Percentiles rank a stretch among this genome's conserved stretches.
These are phyloP conservation scores for Penicillium arizonense DNA, from an alignment of 495 filamentous ascomycete species.

Conservation along the genomic window DNA sequence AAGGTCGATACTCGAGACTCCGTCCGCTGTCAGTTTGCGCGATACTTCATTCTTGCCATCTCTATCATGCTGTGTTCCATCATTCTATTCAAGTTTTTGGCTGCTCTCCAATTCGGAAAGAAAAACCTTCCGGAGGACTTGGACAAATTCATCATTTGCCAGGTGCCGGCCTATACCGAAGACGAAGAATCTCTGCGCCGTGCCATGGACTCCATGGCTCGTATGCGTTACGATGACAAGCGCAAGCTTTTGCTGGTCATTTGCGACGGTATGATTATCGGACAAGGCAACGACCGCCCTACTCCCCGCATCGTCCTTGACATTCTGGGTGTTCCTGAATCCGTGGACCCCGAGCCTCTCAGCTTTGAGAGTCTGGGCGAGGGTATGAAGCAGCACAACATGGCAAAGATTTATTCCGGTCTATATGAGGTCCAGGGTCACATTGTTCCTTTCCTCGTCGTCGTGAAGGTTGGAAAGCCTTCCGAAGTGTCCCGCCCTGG, in stretches of 20 bases:
- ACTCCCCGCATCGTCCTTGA: slow-evolving; percentile 96
- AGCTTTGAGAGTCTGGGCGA: slow-evolving; percentile 97
- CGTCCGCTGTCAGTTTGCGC: slow-evolving; percentile 77
- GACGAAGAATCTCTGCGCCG: slow-evolving; percentile 95
- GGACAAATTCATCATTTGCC: slow-evolving; percentile 98
- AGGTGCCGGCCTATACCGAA: slow-evolving; percentile 97
- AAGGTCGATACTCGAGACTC: slow-evolving; percentile 92
- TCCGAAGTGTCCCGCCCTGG: slow-evolving; percentile 95
- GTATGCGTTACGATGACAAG: slow-evolving; percentile 98
- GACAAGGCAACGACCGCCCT: slow-evolving; percentile 93
- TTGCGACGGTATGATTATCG: slow-evolving; percentile 81
- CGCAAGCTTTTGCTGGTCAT: slow-evolving; percentile 29
- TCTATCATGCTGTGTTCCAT: slow-evolving; percentile 77
- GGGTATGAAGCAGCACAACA: slow-evolving; percentile 96
- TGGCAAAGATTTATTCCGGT: slow-evolving; percentile 98
- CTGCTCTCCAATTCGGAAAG: slow-evolving; percentile 86
- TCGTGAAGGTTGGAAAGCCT: slow-evolving; percentile 96
- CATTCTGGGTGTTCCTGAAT: slow-evolving; percentile 91
- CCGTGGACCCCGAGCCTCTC: slow-evolving; percentile 92
- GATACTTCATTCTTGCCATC: slow-evolving; percentile 89
- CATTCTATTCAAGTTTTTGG: slow-evolving; percentile 94
- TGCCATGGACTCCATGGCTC: slow-evolving; percentile 93
- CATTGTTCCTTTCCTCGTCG: slow-evolving; percentile 95
- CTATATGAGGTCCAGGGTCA: slow-evolving; percentile 97
- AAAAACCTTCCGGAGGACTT: slow-evolving; percentile 93